These are phyloP conservation scores for Phytophthora tubulina DNA, from an alignment of 352 stramenopile genomes.

Conservation along the genomic window DNA sequence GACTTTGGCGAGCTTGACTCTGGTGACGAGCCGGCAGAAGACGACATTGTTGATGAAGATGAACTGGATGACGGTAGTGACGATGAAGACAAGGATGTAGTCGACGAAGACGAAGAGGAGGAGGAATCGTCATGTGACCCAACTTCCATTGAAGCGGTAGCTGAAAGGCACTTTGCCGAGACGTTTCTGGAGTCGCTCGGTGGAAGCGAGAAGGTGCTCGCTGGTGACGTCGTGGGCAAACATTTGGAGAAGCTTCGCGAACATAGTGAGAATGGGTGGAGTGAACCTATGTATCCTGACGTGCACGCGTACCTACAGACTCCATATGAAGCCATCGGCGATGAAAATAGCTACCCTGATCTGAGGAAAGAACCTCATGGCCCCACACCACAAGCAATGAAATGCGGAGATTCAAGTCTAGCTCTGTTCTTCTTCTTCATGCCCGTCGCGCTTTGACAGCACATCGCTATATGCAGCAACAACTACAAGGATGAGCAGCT, in stretches of 20 bases:
- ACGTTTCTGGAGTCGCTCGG: not conserved
- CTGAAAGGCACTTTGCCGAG: not conserved
- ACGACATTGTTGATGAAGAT: no score
- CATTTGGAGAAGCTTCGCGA: not conserved
- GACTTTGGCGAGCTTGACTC: no score
- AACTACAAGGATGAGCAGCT: slow-evolving; percentile 3
- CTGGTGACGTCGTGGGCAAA: not conserved
- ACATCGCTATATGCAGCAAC: slow-evolving; percentile 10
- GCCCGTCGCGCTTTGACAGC: slow-evolving; percentile 4
- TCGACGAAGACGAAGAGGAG: no score
- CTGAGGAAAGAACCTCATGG: not conserved
- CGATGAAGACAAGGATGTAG: no score
- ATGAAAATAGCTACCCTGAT: slow-evolving; percentile 4
- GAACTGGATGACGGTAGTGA: no score
- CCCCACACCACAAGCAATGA: slow-evolving; percentile 1
- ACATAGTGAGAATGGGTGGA: not conserved
- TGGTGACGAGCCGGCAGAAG: no score
- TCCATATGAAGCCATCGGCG: not conserved
- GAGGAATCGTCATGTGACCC: no score
- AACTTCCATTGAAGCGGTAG: not conserved
- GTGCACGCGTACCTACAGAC: not conserved
- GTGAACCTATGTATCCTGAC: not conserved
- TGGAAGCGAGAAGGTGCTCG: not conserved
- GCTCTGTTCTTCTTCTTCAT: slow-evolving; percentile 16
- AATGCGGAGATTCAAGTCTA: slow-evolving; percentile 4